These are phyloP conservation scores for Monosporascus sp. DNA, from an alignment of 2,329 filamentous ascomycete genomes.

Conservation along the genomic window DNA sequence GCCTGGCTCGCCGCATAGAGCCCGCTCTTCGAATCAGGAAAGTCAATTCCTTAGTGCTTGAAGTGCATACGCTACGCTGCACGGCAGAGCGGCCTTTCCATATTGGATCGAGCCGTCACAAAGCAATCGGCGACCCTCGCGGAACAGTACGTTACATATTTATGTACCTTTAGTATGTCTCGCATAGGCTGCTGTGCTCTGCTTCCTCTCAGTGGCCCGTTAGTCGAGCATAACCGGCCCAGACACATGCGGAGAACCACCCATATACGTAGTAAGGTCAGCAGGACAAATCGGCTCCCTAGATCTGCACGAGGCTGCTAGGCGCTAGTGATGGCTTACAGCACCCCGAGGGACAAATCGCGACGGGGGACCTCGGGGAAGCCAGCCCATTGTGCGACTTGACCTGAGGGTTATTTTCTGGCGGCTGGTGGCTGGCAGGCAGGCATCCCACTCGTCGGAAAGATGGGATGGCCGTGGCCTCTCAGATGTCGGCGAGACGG, in stretches of 20 bases:
- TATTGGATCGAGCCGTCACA: not conserved
- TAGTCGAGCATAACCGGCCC: conserved; percentile 12
- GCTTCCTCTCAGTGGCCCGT: conserved; percentile 7
- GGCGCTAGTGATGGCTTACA: conserved; percentile 16
- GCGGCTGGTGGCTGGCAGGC: too few species aligned
- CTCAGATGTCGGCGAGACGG: too few species aligned
- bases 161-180: not conserved
- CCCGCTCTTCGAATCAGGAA: not conserved
- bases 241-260: conserved; percentile 15
- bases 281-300: conserved; percentile 25
- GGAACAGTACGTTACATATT: conserved; percentile 15
- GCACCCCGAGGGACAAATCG: not conserved
- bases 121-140: not conserved
- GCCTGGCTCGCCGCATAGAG: not conserved
- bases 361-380: not conserved
- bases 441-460: too few species aligned
- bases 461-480: too few species aligned
- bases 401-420: not conserved
- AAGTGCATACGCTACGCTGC: not conserved
- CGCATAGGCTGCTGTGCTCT: conserved; percentile 12
- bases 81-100: not conserved
- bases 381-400: not conserved
- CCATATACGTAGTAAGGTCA: conserved; percentile 18
- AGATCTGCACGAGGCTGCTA: conserved; percentile 22
- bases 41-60: not conserved